These are phyloP conservation scores for Rhizoclosmatium globosum DNA, from an alignment of 192 early-diverging fungal species.

Conservation along the genomic window DNA sequence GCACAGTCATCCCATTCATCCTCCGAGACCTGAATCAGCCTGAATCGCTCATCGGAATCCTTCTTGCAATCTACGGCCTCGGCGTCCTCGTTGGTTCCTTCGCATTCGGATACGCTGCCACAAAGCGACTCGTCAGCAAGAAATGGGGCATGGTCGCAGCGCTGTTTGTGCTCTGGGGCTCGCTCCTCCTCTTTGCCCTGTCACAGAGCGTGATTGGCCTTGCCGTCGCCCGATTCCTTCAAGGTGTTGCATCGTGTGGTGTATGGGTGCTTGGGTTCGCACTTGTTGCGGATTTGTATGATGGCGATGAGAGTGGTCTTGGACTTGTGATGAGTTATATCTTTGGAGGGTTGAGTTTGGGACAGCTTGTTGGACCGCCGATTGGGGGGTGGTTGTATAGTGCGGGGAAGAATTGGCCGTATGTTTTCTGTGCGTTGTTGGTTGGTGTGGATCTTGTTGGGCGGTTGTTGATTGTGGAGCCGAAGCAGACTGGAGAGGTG, in stretches of 20 bases:
- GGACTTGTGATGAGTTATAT: conserved; percentile 43
- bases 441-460: conserved; percentile 32
- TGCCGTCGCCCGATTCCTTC: conserved; percentile 23
- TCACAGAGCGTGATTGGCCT: conserved; percentile 32
- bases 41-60: conserved; percentile 33
- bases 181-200: conserved; percentile 41
- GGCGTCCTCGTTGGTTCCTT: conserved; percentile 42
- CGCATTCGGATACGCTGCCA: conserved; percentile 33
- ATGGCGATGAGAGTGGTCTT: conserved; percentile 25
- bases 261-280: conserved; percentile 49
- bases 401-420: conserved; percentile 36
- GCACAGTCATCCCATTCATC: conserved; percentile 37
- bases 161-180: conserved; percentile 14
- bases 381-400: conserved; percentile 44
- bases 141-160: conserved; percentile 36
- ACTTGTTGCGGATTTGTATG: conserved; percentile 38
- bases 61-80: conserved; percentile 41
- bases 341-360: conserved; percentile 40
- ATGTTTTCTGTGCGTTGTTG: conserved; percentile 25
- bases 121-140: conserved; percentile 22
- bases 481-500: background rate
- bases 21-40: conserved; percentile 26
- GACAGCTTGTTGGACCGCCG: conserved; percentile 40
- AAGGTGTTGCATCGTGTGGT: conserved; percentile 31
- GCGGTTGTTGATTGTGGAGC: conserved; percentile 30